Evolutionary conservation across 805 yeast species (phyloP).

Genomic region (Wickerhamomyces canadensis): DNA sequence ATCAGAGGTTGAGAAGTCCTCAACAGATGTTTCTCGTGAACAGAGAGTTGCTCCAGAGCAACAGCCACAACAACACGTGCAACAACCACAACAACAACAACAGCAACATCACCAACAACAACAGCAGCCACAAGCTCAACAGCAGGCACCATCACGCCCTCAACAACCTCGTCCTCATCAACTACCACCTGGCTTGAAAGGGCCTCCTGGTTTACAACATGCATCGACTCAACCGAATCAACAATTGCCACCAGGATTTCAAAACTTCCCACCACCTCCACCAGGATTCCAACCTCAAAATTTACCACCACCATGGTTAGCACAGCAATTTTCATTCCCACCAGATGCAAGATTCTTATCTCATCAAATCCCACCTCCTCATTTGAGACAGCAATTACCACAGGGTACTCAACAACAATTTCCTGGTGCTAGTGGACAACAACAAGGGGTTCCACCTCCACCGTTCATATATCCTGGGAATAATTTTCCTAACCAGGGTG

Average conservation of each 20-base stretch:
- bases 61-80: conserved; percentile 4
- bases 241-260: conserved; percentile 17
- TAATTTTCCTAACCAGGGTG: conserved; percentile 2
- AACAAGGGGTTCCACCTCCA: conserved; percentile 7
- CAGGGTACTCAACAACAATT: conserved; percentile 6
- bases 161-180: conserved; percentile 5
- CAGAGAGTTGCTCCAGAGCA: conserved; percentile 2
- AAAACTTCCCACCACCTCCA: conserved; percentile 14
- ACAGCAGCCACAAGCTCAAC: conserved; percentile 8
- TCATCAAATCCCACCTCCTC: conserved; percentile 11
- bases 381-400: conserved; percentile 10
- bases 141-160: neutral
- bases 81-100: conserved; percentile 8
- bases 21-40: neutral
- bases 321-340: conserved; percentile 10
- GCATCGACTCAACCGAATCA: conserved; percentile 1
- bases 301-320: conserved; percentile 12
- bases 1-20: neutral
- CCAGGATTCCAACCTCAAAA: conserved; percentile 15
- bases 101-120: conserved; percentile 1
- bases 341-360: conserved; percentile 11
- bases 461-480: conserved; percentile 2
- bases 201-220: conserved; percentile 7
- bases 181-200: conserved; percentile 7
- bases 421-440: conserved; percentile 5